A percentile compares a stretch with the other conserved stretches of the same genome.
Conservation (phyloP, 1,284 basidiomycete genomes). For the Entoloma clypeatum region DNA sequence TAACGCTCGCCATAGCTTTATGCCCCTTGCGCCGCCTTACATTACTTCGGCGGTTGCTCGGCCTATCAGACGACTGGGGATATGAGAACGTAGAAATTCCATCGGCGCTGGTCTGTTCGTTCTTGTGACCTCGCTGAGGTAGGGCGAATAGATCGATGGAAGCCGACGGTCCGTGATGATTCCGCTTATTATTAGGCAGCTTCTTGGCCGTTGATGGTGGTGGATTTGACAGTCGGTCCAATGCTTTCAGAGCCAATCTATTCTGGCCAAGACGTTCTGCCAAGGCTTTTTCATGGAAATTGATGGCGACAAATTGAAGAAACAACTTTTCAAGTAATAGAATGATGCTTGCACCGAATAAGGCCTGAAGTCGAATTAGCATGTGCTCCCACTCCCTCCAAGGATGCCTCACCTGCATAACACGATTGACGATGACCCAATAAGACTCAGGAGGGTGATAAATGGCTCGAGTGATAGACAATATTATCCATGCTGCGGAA, state of each 20-base stretch:
- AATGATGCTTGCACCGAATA: slow-evolving; percentile 61
- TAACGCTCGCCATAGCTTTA: slow-evolving; percentile 57
- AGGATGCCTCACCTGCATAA: slow-evolving; percentile 52
- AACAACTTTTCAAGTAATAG: slow-evolving; percentile 69
- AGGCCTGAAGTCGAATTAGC: slow-evolving; percentile 37
- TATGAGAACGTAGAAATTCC: slow-evolving; percentile 18
- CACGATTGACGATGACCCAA: slow-evolving; percentile 64
- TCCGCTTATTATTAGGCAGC: slow-evolving; percentile 24
- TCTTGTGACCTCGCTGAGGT: slow-evolving; percentile 11
- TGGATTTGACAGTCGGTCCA: slow-evolving; percentile 67
- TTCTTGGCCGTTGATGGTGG: slow-evolving; percentile 37
- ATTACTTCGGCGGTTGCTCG: slow-evolving; percentile 22
- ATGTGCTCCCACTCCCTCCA: background rate
- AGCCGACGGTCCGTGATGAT: slow-evolving; percentile 22
- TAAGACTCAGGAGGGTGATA: slow-evolving; percentile 61
- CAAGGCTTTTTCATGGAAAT: slow-evolving; percentile 70
- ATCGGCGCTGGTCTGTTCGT: slow-evolving; percentile 18
- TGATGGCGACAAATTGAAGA: slow-evolving; percentile 72
- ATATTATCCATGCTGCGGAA: slow-evolving; percentile 66
- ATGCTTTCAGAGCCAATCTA: slow-evolving; percentile 59
- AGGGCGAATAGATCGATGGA: slow-evolving; percentile 19
- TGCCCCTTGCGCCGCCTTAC: slow-evolving; percentile 41
- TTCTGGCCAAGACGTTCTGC: slow-evolving; percentile 71
- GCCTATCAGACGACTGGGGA: too few species aligned
- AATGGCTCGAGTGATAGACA: slow-evolving; percentile 56